Percentiles rank a stretch among this genome's conserved stretches.
Conservation (phyloP, 495 filamentous ascomycete species). For the Aspergillus nidulans region DNA sequence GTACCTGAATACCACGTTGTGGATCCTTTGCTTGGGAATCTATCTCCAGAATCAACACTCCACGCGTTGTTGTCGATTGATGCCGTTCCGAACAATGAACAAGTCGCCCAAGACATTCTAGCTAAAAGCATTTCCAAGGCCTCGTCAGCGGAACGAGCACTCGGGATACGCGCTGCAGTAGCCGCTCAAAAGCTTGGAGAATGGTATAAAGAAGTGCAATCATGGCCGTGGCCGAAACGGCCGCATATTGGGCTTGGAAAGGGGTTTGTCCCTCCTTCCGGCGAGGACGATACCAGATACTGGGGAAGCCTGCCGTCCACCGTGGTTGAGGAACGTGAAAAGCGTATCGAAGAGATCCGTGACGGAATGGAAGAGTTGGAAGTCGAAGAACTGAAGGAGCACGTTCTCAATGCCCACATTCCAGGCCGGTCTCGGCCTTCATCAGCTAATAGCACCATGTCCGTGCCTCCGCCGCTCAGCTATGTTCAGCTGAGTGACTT, state of each 20-base stretch:
- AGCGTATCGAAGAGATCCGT: constrained; percentile 70
- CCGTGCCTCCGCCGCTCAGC: constrained; percentile 51
- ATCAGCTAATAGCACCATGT: constrained; percentile 48
- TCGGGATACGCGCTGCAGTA: constrained; percentile 69
- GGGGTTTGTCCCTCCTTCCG: constrained; percentile 53
- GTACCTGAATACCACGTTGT: constrained; percentile 28
- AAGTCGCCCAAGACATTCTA: constrained; percentile 49
- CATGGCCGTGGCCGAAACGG: constrained; percentile 67
- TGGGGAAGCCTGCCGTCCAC: constrained; percentile 64
- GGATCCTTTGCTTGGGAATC: constrained; percentile 50
- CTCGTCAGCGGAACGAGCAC: constrained; percentile 61
- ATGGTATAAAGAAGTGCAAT: constrained; percentile 72
- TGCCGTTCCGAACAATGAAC: constrained; percentile 47
- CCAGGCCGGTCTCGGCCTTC: constrained; percentile 50
- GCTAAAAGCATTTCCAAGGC: constrained; percentile 62
- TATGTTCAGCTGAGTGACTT: constrained; percentile 71
- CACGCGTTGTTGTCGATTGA: constrained; percentile 51
- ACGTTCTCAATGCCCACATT: constrained; percentile 77
- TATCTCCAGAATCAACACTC: constrained; percentile 53
- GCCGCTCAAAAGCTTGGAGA: constrained; percentile 67
- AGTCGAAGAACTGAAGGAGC: constrained; percentile 85
- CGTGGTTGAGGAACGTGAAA: constrained; percentile 62
- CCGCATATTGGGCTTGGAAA: constrained; percentile 35
- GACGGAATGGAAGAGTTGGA: constrained; percentile 74
- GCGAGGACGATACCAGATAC: constrained; percentile 41